Percentiles rank a stretch among this genome's conserved stretches.
Conservation (phyloP, 345 rosid species). For the Arabidopsis arenosa region DNA sequence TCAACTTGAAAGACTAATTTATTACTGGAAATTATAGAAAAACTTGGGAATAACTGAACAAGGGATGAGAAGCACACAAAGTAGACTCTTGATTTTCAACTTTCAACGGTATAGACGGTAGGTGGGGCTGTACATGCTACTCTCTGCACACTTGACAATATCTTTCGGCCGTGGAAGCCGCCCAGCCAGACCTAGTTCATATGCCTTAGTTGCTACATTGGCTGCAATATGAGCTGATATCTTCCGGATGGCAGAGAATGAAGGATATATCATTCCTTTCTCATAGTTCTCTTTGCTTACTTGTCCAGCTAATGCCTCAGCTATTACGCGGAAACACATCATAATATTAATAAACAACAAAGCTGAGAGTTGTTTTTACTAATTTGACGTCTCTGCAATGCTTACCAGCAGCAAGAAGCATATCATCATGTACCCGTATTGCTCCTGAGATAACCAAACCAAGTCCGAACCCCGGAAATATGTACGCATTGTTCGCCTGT, state of each 20-base stretch:
- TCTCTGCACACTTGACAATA: conserved; percentile 77
- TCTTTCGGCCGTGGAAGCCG: conserved; percentile 81
- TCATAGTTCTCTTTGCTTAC: conserved; percentile 67
- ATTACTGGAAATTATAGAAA: not conserved
- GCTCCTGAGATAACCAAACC: conserved; percentile 90
- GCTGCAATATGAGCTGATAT: conserved; percentile 97
- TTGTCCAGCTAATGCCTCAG: conserved; percentile 89
- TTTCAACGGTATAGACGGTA: conserved; percentile 69
- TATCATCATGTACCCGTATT: conserved; percentile 76
- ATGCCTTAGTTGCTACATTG: conserved; percentile 89
- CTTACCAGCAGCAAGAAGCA: conserved; percentile 95
- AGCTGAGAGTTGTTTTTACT: not conserved
- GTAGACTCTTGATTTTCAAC: not conserved
- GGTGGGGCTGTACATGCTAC: conserved; percentile 90
- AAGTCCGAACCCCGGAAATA: conserved; percentile 93
- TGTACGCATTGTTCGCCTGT: conserved; percentile 91
- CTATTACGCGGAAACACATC: conserved; percentile 44
- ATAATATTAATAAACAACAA: not conserved
- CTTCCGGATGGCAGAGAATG: conserved; percentile 76
- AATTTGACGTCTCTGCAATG: not conserved
- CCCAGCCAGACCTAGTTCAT: conserved; percentile 94
- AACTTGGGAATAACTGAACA: conserved; percentile 3
- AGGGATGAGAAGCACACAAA: conserved; percentile 10
- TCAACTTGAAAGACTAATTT: too few relatives aligned
- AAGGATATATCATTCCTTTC: conserved; percentile 88